Base-by-base conservation (phyloP, 2,329 filamentous ascomycete species). In the Alternaria angustiovoidea region DNA sequence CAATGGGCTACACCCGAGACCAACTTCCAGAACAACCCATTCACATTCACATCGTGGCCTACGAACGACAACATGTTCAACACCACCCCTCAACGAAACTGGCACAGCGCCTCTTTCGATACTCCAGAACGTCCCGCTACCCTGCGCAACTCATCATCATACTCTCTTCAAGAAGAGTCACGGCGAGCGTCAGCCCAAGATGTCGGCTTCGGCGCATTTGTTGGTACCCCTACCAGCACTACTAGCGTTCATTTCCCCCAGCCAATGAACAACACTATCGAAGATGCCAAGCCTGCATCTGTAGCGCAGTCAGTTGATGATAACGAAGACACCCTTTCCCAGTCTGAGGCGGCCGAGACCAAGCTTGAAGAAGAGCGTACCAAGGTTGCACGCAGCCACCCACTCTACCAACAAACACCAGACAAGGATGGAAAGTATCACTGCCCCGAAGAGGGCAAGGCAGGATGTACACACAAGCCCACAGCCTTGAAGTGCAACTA, bases 401-500 rank as follows among this genome's bases (percentile, higher is more conserved):
- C 84, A 20, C 82, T 92, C 12, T 94, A 94, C 83, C 89, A 89
- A 76, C 88, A 87, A 55, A 81, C 81, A 47, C 86, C 89, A 9
- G 79, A 85, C 41, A 78, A 84, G 34, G 92, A 97, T 80, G 93
- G 93, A 75, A 87, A 96, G 60, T 98, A 95, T 82, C 93, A 96
- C 82, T 98, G 94, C 85, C 94, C 94, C 6, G 95, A 91, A 85
- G 89, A 91, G 78, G 90, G 88, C 70, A 82, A 84, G 58, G 82
- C 86, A 51, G 85, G 89, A 74, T 98, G 94, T 87, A 91, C 87
- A 79, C 94, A 97, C 88, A 91, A 92, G 82, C 88, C 94, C 41
- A 95, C 96, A 75, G 95, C 96, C 83, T 91, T 98, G 71, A 97
- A 97, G 87, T 97, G 94, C 89, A 96, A 97, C 82, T 98, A 97